A percentile compares a stretch with the other conserved stretches of the same genome.
These are phyloP conservation scores for Aspergillus pseudoviridinutans DNA, from an alignment of 2,329 filamentous ascomycete species.

Conservation along the genomic window DNA sequence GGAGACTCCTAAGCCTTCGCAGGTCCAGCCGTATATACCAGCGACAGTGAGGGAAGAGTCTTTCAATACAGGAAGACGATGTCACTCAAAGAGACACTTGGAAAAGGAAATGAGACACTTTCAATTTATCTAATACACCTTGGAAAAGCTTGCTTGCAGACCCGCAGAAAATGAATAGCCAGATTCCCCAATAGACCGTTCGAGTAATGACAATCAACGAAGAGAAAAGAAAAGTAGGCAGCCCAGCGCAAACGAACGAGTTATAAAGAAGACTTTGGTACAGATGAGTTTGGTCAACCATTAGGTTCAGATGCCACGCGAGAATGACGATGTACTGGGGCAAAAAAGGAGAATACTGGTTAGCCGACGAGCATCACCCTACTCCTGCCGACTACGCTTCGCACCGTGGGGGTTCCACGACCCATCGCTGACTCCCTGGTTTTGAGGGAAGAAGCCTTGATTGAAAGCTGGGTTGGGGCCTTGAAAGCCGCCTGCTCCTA, in stretches of 20 bases:
- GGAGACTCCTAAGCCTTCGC: background rate
- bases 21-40: background rate
- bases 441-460: conserved; percentile 64
- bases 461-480: conserved; percentile 68
- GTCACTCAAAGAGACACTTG: background rate
- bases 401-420: conserved; percentile 78
- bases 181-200: conserved; percentile 17
- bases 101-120: conserved; percentile 5
- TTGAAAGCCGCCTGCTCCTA: conserved; percentile 57
- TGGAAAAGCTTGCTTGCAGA: conserved; percentile 15
- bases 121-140: conserved; percentile 27
- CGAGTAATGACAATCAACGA: conserved; percentile 5
- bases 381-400: conserved; percentile 73
- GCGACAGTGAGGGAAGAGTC: background rate
- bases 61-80: background rate
- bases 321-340: conserved; percentile 5
- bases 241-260: background rate
- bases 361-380: conserved; percentile 14
- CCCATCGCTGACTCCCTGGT: conserved; percentile 50
- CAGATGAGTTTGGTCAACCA: conserved; percentile 2
- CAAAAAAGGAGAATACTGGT: background rate
- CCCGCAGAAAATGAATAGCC: conserved; percentile 8
- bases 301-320: conserved; percentile 6
- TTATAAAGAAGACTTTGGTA: conserved; percentile 11
- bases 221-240: conserved; percentile 2